Evolutionary conservation across 2,329 filamentous ascomycete species (phyloP).

Genomic region (Neofusicoccum ribis): DNA sequence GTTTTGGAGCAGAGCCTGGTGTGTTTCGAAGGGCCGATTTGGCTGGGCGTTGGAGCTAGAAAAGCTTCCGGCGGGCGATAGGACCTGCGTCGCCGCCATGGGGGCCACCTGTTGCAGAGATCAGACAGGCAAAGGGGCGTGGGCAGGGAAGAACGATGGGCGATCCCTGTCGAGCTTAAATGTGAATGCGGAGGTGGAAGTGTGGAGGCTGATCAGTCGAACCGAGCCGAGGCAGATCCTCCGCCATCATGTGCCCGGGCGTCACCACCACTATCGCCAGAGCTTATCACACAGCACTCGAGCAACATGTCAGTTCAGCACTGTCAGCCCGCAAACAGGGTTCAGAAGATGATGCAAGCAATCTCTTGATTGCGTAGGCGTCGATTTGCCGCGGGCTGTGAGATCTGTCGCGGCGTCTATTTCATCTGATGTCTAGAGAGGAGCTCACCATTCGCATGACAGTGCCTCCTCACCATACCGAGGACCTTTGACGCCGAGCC

Average conservation of each 20-base stretch:
- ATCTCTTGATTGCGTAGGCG: not conserved
- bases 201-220: not conserved
- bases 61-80: not conserved
- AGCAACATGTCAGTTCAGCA: not conserved
- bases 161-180: not conserved
- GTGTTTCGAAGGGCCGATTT: not conserved
- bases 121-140: not conserved
- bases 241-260: not conserved
- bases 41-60: not conserved
- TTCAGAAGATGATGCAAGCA: not conserved
- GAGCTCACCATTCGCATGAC: not conserved
- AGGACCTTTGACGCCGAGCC: not conserved
- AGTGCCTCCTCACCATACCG: not conserved
- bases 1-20: not conserved
- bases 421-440: not conserved
- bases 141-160: not conserved
- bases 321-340: not conserved
- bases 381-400: not conserved
- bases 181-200: not conserved
- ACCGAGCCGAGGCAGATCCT: not conserved
- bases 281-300: not conserved
- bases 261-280: not conserved
- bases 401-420: not conserved
- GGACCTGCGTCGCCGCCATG: not conserved
- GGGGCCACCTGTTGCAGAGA: not conserved